Evolutionary conservation across 2,329 filamentous ascomycete species (phyloP).

Genomic region (Scedosporium dehoogii): DNA sequence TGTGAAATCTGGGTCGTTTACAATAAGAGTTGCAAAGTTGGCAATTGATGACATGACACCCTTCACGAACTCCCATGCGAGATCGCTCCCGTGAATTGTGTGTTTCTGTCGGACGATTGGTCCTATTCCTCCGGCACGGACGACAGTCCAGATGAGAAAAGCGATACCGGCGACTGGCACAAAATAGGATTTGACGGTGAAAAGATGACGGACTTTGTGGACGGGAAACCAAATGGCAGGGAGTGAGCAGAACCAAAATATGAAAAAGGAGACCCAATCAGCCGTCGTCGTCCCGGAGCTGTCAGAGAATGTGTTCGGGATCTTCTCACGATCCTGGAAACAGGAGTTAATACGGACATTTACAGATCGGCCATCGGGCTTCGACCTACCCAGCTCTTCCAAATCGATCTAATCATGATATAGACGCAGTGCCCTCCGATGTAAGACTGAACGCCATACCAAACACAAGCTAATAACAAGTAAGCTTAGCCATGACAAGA

Average conservation of each 20-base stretch:
- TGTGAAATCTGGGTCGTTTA: slow-evolving; percentile 74
- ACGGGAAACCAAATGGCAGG: slow-evolving; percentile 86
- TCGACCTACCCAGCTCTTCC: slow-evolving; percentile 52
- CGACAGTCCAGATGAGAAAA: slow-evolving; percentile 81
- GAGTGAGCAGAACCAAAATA: slow-evolving; percentile 75
- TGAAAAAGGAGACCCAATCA: slow-evolving; percentile 71
- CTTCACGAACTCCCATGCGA: slow-evolving; percentile 75
- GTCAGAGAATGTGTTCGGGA: slow-evolving; percentile 57
- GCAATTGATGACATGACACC: slow-evolving; percentile 84
- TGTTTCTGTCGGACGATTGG: slow-evolving; percentile 66
- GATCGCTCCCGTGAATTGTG: slow-evolving; percentile 51
- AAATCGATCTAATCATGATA: slow-evolving; percentile 81
- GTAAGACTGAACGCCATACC: slow-evolving; percentile 79
- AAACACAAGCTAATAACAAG: slow-evolving; percentile 53
- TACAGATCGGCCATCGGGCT: too few species aligned
- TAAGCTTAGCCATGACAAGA: not conserved
- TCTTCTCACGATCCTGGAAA: slow-evolving; percentile 34
- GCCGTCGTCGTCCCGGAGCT: slow-evolving; percentile 63
- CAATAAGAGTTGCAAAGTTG: slow-evolving; percentile 82
- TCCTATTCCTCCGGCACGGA: slow-evolving; percentile 71
- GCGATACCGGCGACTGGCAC: slow-evolving; percentile 75
- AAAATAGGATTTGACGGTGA: slow-evolving; percentile 80
- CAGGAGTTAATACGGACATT: too few species aligned
- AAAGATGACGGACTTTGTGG: slow-evolving; percentile 78
- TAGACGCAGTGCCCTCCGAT: slow-evolving; percentile 81